These are phyloP conservation scores for Scedosporium minutisporum DNA, from an alignment of 2,329 filamentous ascomycete genomes.

Conservation along the genomic window DNA sequence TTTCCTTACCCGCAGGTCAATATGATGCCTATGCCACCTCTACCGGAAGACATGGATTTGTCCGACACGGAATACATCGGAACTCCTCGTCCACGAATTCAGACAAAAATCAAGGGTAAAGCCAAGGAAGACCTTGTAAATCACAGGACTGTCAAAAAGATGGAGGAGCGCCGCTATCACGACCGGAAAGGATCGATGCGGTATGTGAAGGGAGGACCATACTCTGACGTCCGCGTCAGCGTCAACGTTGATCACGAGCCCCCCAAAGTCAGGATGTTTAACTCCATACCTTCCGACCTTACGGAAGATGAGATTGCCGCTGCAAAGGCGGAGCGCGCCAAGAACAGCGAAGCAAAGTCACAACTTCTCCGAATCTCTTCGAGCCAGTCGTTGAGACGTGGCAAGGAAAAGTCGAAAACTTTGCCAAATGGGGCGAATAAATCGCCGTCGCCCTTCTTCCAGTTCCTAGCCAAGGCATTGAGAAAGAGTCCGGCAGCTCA, in stretches of 20 bases:
- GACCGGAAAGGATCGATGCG: slow-evolving; percentile 36
- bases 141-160: slow-evolving; percentile 31
- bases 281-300: not conserved
- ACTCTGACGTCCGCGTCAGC: slow-evolving; percentile 30
- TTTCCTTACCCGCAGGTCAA: slow-evolving; percentile 1
- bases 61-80: slow-evolving; percentile 12
- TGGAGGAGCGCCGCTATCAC: slow-evolving; percentile 29
- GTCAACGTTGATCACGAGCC: slow-evolving; percentile 25
- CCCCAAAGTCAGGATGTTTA: not conserved
- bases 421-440: not conserved
- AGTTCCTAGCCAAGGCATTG: not conserved
- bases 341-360: not conserved
- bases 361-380: not conserved
- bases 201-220: slow-evolving; percentile 19
- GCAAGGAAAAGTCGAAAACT: not conserved
- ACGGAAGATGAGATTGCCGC: not conserved
- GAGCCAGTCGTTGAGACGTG: not conserved
- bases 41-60: slow-evolving; percentile 33
- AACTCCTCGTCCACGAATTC: slow-evolving; percentile 13
- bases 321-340: not conserved
- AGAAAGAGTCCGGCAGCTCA: not conserved
- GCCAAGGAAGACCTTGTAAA: slow-evolving; percentile 20
- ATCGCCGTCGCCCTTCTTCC: not conserved
- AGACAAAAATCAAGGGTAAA: slow-evolving; percentile 12
- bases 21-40: slow-evolving; percentile 12